phyloP scores from a whole-genome alignment of 768 basidiomycete species.

The Panellus pusillus region DNA sequence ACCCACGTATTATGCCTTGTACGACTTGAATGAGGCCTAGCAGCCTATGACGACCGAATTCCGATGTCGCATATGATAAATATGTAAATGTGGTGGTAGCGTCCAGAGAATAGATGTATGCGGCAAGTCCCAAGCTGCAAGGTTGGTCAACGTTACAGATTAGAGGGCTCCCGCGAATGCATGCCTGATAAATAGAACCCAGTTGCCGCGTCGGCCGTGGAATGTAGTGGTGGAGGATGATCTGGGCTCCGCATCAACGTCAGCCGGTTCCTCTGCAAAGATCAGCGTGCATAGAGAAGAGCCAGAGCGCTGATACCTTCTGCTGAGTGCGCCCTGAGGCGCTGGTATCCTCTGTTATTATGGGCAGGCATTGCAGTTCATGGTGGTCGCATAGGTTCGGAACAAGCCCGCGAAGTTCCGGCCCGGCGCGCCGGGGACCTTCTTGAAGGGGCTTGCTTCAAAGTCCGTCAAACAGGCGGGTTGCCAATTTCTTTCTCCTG shows the following conservation, averaged over 20 bases:
- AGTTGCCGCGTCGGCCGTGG: conserved; percentile 54
- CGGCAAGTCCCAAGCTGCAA: conserved; percentile 58
- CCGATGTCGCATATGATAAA: conserved; percentile 55
- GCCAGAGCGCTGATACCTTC: neutral
- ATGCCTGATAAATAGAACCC: conserved; percentile 62
- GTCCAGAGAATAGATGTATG: conserved; percentile 79
- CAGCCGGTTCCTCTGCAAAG: neutral
- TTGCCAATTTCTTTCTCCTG: too few species aligned
- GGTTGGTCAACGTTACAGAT: neutral
- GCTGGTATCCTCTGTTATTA: conserved; percentile 7
- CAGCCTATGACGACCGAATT: conserved; percentile 48
- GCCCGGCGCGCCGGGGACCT: too few species aligned
- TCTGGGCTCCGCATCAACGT: neutral
- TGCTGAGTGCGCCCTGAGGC: conserved; percentile 6
- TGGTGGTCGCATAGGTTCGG: neutral
- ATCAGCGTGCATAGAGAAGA: neutral
- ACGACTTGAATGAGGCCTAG: conserved; percentile 56
- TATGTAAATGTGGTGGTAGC: conserved; percentile 68
- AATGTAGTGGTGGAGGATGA: conserved; percentile 22
- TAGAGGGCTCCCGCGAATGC: neutral
- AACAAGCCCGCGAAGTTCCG: too few species aligned
- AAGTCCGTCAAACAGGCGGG: too few species aligned
- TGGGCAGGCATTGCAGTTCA: neutral
- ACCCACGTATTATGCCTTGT: conserved; percentile 54
- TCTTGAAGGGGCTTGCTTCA: too few species aligned